These are phyloP conservation scores for Jaenimonas drosophilae DNA, from an alignment of 208 protist genomes.

Conservation along the genomic window DNA sequence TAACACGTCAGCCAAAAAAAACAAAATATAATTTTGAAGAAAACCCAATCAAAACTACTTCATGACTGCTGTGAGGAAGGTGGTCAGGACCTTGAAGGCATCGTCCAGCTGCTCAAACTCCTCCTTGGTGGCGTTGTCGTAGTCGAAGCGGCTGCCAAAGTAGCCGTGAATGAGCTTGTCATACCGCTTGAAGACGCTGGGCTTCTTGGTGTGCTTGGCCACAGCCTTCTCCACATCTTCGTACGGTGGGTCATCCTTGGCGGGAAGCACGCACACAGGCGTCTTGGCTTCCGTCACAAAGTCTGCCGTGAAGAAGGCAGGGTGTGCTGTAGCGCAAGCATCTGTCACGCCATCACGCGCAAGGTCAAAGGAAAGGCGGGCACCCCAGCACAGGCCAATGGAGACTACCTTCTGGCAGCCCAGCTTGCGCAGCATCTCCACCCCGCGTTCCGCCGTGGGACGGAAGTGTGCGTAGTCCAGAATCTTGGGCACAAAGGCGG, in stretches of 20 bases:
- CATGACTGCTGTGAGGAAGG: too few species aligned
- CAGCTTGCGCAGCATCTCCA: neutral
- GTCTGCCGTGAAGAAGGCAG: slow-evolving; percentile 4
- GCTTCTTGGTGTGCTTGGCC: neutral
- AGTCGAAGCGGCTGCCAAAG: slow-evolving; percentile 7
- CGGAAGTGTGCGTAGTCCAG: slow-evolving; percentile 1
- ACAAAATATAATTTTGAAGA: too few species aligned
- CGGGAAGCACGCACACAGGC: slow-evolving; percentile 5
- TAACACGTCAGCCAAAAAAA: too few species aligned
- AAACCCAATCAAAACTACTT: too few species aligned
- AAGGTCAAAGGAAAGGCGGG: slow-evolving; percentile 2
- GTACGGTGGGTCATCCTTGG: slow-evolving; percentile 9
- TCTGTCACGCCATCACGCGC: neutral
- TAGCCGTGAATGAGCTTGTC: slow-evolving; percentile 10
- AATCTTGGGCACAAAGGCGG: neutral
- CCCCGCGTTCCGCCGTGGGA: neutral
- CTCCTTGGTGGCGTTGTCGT: neutral
- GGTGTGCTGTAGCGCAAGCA: slow-evolving; percentile 5
- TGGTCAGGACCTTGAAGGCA: neutral
- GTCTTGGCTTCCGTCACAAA: slow-evolving; percentile 2
- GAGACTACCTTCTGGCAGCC: slow-evolving; percentile 4
- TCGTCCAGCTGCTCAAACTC: neutral
- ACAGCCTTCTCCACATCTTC: slow-evolving; percentile 5
- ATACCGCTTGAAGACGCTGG: slow-evolving; percentile 8
- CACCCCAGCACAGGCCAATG: slow-evolving; percentile 15